Evolutionary conservation across 352 stramenopile species (phyloP), one percentile per base, ranked within the genome.

Genomic region (Globisporangium cederbergense): DNA sequence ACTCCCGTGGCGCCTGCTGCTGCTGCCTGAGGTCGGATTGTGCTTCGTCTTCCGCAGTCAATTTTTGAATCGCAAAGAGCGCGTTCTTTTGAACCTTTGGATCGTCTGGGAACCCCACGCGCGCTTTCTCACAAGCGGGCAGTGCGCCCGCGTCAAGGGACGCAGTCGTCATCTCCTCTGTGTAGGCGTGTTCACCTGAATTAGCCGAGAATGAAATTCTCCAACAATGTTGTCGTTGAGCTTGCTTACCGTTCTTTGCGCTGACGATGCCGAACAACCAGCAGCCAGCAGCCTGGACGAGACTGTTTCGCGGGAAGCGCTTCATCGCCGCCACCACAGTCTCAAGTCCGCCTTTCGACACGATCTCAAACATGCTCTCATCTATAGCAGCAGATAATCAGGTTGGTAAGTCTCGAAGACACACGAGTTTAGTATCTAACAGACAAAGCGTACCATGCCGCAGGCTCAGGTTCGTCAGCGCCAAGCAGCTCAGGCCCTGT

Each of bases 261-360:
- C 80, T 88, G 38, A 84, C 68, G 13, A 82, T 81, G 3, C 73
- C 69, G 9, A 90, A 62, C 36, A 90, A 61, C 74, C 78, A 85
- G 47, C 77, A 79, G 16, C 81, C 78, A 14, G 81, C 67, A 1
- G 78, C 81, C 67, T 90, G 77, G 2, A 87, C 66, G 4, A 87
- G 71, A 28, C 60, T 66, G 9, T 70, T 72, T n/a, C 67, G 64
- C 16, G 51, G 68, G 66, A 88, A 88, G 14, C 77, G 62, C 36
- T 72, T 78, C 78, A 90, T 88, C n/a, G 74, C 74, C 25, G 68
- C 71, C 5, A 84, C 62, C 3, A 83, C 75, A 3, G 77, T 66
- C 34, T 79, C 69, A 4, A 88, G 65, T 14, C 77, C 81, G 51
- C 77, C 81, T 60, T 80, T 84, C 4, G 70, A 70, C 2, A 87